A percentile compares a stretch with the other conserved stretches of the same genome.
phyloP scores from a whole-genome alignment of 2,329 filamentous ascomycete genomes.

The Calycina herbarum region DNA sequence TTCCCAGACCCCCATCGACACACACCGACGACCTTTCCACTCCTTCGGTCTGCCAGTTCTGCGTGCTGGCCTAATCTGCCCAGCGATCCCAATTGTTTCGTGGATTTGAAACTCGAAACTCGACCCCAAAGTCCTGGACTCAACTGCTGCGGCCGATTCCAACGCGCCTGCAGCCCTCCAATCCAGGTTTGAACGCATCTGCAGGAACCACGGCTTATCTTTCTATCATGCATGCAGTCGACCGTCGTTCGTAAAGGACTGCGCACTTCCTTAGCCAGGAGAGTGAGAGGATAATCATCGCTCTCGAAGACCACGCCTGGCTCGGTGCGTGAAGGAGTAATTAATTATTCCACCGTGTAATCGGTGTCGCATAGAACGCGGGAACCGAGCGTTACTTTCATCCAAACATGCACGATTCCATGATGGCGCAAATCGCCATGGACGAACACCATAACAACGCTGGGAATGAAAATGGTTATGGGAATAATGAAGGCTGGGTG shows the following conservation, averaged over 20 bases:
- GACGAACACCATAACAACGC: conserved; percentile 36
- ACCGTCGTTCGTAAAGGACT: conserved; percentile 36
- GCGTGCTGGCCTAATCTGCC: background rate
- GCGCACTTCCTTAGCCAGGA: conserved; percentile 37
- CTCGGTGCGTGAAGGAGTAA: conserved; percentile 18
- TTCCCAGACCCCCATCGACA: conserved; percentile 2
- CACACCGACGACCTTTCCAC: background rate
- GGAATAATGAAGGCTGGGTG: conserved; percentile 53
- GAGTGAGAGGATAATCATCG: conserved; percentile 39
- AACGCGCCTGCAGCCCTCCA: conserved; percentile 33
- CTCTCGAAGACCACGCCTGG: conserved; percentile 28
- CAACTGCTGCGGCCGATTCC: conserved; percentile 22
- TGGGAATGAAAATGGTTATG: conserved; percentile 40
- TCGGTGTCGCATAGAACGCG: conserved; percentile 23
- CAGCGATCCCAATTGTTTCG: background rate
- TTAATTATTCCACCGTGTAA: conserved; percentile 25
- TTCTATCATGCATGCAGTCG: conserved; percentile 41
- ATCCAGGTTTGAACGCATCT: conserved; percentile 15
- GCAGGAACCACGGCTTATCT: conserved; percentile 40
- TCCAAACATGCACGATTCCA: conserved; percentile 38
- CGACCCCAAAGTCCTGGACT: conserved; percentile 4
- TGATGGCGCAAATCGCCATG: conserved; percentile 40
- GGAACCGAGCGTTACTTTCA: conserved; percentile 19
- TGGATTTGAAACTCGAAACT: conserved; percentile 6
- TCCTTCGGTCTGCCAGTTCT: background rate